Conservation (phyloP, 768 basidiomycete species). For the Pulveroboletus sp. region DNA sequence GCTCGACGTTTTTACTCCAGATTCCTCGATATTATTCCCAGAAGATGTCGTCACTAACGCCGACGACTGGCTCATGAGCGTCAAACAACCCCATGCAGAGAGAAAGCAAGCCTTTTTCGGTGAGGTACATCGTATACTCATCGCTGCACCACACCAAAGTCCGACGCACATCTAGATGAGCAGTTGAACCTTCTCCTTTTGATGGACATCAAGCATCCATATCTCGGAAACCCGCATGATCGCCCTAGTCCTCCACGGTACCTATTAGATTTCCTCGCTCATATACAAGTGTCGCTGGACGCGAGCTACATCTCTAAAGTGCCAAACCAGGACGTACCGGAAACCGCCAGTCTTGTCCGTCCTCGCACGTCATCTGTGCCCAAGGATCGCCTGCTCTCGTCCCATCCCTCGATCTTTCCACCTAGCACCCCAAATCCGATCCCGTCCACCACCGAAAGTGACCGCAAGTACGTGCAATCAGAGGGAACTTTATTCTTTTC, state of each 20-base stretch:
- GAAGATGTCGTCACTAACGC: slow-evolving; percentile 38
- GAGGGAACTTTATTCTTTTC: slow-evolving; percentile 74
- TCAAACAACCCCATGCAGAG: slow-evolving; percentile 42
- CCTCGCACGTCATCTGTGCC: slow-evolving; percentile 49
- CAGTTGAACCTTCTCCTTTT: slow-evolving; percentile 47
- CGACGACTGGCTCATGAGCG: slow-evolving; percentile 53
- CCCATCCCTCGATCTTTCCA: slow-evolving; percentile 68
- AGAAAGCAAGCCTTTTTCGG: slow-evolving; percentile 74
- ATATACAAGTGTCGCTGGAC: slow-evolving; percentile 74
- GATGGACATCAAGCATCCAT: slow-evolving; percentile 30
- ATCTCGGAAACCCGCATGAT: slow-evolving; percentile 29
- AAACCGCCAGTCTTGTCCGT: slow-evolving; percentile 40
- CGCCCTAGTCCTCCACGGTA: slow-evolving; percentile 27
- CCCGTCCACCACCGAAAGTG: slow-evolving; percentile 65
- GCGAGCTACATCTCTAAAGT: slow-evolving; percentile 70
- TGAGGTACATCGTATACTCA: slow-evolving; percentile 32
- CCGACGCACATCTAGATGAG: slow-evolving; percentile 41
- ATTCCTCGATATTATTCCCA: slow-evolving; percentile 59
- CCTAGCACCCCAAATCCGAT: slow-evolving; percentile 83
- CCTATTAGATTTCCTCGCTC: slow-evolving; percentile 58
- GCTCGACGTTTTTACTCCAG: slow-evolving; percentile 61
- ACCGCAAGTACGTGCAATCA: slow-evolving; percentile 70
- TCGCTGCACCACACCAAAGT: slow-evolving; percentile 10
- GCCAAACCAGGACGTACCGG: slow-evolving; percentile 33
- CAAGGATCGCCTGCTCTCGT: slow-evolving; percentile 32